Conservation (phyloP, 768 basidiomycete species). For the Pleurotus djamor region DNA sequence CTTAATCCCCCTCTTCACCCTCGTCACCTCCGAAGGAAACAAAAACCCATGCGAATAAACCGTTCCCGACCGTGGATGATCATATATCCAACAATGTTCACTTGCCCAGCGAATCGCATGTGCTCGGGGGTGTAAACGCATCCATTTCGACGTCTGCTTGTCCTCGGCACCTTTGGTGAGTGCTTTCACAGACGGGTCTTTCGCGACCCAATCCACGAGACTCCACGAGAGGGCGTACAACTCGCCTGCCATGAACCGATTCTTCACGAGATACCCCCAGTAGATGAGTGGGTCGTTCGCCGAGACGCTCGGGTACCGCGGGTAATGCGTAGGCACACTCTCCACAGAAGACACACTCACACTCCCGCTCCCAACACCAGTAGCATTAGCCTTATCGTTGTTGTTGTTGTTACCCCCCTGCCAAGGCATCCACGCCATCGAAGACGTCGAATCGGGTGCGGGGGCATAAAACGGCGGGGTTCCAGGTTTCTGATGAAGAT, state of each 20-base stretch:
- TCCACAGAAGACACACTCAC: background rate
- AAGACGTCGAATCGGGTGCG: background rate
- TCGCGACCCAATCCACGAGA: conserved; percentile 85
- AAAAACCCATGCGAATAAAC: conserved; percentile 96
- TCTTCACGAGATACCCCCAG: conserved; percentile 90
- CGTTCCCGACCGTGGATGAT: conserved; percentile 92
- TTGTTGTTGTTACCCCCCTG: no score
- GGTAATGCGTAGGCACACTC: background rate
- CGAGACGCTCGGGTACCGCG: background rate
- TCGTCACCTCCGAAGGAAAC: conserved; percentile 84
- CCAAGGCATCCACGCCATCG: background rate
- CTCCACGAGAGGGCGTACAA: conserved; percentile 89
- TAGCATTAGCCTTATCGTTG: no score
- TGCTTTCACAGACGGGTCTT: conserved; percentile 63
- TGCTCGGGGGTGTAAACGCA: conserved; percentile 79
- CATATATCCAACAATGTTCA: conserved; percentile 97
- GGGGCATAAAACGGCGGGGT: conserved; percentile 9
- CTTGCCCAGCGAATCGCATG: conserved; percentile 83
- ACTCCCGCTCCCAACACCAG: background rate
- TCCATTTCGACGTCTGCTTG: conserved; percentile 92
- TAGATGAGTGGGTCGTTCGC: conserved; percentile 70
- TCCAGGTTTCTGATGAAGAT: conserved; percentile 50
- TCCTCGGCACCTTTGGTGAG: conserved; percentile 86
- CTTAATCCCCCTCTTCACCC: conserved; percentile 58
- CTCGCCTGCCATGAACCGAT: conserved; percentile 95